Evolutionary conservation across 2,329 filamentous ascomycete species (phyloP).

Genomic region (Kalaharituber pfeilii): DNA sequence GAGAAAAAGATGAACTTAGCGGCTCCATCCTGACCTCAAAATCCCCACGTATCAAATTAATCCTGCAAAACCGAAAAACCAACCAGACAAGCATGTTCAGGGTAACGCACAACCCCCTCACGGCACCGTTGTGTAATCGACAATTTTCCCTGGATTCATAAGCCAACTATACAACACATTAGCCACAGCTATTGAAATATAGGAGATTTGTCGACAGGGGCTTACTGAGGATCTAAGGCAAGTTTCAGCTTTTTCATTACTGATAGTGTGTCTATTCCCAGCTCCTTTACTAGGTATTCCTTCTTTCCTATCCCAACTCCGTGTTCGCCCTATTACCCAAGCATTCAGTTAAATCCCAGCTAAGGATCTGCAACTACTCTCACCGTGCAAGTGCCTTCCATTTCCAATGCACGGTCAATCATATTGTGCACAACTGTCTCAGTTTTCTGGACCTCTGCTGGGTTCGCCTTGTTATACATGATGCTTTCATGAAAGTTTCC

Average conservation of each 20-base stretch:
- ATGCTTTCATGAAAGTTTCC: constrained; percentile 92
- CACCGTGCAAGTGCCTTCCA: constrained; percentile 75
- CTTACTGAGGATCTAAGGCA: constrained; percentile 51
- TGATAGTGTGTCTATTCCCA: constrained; percentile 60
- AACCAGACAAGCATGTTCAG: too few relatives aligned
- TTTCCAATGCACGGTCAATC: constrained; percentile 75
- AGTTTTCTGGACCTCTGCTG: constrained; percentile 54
- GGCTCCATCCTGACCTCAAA: too few relatives aligned
- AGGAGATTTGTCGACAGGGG: neutral
- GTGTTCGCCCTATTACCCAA: constrained; percentile 47
- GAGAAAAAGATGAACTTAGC: too few relatives aligned
- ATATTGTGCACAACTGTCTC: constrained; percentile 74
- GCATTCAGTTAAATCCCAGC: too few relatives aligned
- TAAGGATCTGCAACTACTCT: constrained; percentile 75
- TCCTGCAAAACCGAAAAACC: too few relatives aligned
- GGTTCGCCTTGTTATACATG: constrained; percentile 59
- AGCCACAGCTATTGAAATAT: constrained; percentile 4
- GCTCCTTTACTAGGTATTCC: constrained; percentile 56
- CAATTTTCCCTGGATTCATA: constrained; percentile 84
- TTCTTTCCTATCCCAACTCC: constrained; percentile 78
- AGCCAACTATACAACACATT: constrained; percentile 42
- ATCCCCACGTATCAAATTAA: too few relatives aligned
- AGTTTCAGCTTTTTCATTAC: constrained; percentile 73
- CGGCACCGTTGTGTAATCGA: constrained; percentile 34
- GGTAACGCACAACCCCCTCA: too few relatives aligned